Base-by-base conservation (phyloP, 257 asterid genomes). In the Forsythia suspensa region DNA sequence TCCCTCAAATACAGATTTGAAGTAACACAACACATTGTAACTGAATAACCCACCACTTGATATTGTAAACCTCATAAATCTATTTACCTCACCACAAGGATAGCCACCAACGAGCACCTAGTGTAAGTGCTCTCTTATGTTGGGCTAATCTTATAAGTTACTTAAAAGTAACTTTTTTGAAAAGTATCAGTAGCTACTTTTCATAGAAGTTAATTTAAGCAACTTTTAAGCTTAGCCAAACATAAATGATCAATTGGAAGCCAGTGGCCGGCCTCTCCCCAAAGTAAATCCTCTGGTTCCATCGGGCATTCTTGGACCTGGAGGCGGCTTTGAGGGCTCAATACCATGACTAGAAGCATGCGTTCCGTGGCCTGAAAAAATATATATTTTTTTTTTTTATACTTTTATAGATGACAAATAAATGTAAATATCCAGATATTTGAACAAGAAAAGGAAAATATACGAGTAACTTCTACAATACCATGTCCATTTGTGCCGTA, bases 271-370 rank as follows among this genome's bases (percentile, higher is more conserved):
- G 75, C 98, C 98, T 52, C 98, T 90, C 70, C 98, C 98, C 90
- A 91, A 59, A 12, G 93, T 73, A 77, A 95, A 95, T 74, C 98
- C 98, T 84, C 91, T 88, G 72, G 99, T 92, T 72, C 99, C 99
- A 75, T 94, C 99, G 0, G 99, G 99, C 99, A 96, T 96, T 80
- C 75, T 89, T n/a, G 98, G 99, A 20, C 98, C 99, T 2, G 99
- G 98, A 48, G 98, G 97, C 0, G 96, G 98, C 85, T 94, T 96
- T 34, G 96, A 86, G 43, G 90, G 88, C 76, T 96, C 99, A 51
- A 79, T 38, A 20, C 70, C 84, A 80, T 89, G 97, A 77, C 76
- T 61, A 8, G 87, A 75, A 29, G 82, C 71, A 55, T 82, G 89
- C 3, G 86, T 81, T 70, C 92, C 97, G 16, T 87, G 96, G 70